Conservation (phyloP, 768 basidiomycete genomes). For the Suillus paluster region DNA sequence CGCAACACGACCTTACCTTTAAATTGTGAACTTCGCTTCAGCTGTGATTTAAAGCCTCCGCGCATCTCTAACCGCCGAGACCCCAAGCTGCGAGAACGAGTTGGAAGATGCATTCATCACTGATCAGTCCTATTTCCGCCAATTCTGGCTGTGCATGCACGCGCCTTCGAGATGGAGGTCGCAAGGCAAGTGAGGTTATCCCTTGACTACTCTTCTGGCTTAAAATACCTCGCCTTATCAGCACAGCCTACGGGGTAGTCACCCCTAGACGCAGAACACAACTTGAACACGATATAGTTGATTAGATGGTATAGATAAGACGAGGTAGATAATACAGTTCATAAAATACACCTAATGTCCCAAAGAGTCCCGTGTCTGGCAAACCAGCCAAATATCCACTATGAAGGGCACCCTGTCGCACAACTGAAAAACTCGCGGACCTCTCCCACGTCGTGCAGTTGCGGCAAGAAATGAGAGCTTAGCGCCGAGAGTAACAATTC, state of each 20-base stretch:
- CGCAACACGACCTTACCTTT: no score
- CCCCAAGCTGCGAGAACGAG: not conserved
- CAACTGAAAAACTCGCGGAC: not conserved
- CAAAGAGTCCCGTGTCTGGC: not conserved
- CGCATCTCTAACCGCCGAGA: not conserved
- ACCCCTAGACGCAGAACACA: not conserved
- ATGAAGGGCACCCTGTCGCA: not conserved
- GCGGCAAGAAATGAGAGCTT: not conserved
- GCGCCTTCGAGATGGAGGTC: not conserved
- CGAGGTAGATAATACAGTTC: not conserved
- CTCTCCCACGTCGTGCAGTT: not conserved
- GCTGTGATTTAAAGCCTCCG: not conserved
- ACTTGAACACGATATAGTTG: not conserved
- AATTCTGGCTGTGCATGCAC: not conserved
- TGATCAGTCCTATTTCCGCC: not conserved
- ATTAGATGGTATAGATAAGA: not conserved
- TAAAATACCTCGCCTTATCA: not conserved
- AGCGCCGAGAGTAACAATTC: conserved; percentile 22
- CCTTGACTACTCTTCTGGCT: not conserved
- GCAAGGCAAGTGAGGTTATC: not conserved
- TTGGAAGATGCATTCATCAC: not conserved
- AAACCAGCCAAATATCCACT: not conserved
- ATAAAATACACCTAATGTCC: not conserved
- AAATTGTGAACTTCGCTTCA: not conserved
- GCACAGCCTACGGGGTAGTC: no score